These are phyloP conservation scores for Ammopiptanthus mongolicus DNA, from an alignment of 306 rosid genomes.

Conservation along the genomic window DNA sequence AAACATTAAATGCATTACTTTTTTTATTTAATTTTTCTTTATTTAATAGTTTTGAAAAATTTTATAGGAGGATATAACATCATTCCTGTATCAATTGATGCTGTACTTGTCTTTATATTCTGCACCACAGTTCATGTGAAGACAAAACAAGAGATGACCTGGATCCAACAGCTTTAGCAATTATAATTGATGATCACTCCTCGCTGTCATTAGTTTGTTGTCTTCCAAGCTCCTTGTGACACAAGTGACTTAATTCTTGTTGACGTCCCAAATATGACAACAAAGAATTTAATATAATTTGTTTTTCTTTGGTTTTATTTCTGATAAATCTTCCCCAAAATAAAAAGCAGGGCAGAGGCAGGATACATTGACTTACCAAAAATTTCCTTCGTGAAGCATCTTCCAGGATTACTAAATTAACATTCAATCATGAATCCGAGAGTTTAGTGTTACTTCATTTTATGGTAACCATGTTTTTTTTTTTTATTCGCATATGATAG, in stretches of 20 bases:
- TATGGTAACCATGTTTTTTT: background rate
- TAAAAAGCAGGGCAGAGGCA: background rate
- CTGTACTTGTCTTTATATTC: slow-evolving; percentile 3
- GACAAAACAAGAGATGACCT: slow-evolving; percentile 29
- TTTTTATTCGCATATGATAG: too few species aligned
- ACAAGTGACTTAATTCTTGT: background rate
- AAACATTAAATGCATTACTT: too few species aligned
- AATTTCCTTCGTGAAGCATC: background rate
- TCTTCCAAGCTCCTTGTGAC: slow-evolving; percentile 11
- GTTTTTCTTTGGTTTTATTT: slow-evolving; percentile 8
- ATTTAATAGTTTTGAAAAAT: too few species aligned
- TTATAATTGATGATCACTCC: slow-evolving; percentile 8
- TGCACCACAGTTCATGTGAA: background rate
- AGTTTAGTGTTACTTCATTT: background rate
- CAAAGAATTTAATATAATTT: slow-evolving; percentile 12
- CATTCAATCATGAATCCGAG: background rate
- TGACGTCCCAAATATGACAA: background rate
- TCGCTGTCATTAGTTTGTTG: background rate
- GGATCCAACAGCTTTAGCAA: slow-evolving; percentile 17
- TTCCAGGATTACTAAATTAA: background rate
- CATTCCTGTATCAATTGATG: too few species aligned
- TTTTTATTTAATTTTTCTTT: too few species aligned
- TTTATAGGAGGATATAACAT: too few species aligned
- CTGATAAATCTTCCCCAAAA: background rate
- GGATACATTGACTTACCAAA: background rate